Evolutionary conservation across 2,329 filamentous ascomycete species (phyloP), one percentile per base, ranked within the genome.

Genomic region (Tricladium varicosporioides): DNA sequence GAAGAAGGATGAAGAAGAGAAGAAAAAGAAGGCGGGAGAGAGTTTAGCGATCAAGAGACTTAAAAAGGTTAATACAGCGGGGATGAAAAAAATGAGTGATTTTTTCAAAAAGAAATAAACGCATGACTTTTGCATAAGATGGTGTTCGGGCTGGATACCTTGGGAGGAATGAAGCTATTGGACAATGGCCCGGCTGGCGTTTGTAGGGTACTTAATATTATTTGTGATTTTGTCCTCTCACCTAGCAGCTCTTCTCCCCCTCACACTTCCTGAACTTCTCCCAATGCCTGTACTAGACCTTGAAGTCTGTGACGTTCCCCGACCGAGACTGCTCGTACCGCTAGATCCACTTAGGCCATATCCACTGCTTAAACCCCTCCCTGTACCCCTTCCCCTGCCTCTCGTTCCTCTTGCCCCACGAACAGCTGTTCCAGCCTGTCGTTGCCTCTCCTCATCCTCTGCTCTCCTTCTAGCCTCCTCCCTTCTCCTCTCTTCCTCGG

Each of bases 71-170:
- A 89, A 97, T 74, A 92, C 88, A 0, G 84, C 76, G 18, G 94
- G 94, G 1, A 99, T 99, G 94, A 94, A 89, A 81, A 99, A 97
- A 78, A 83, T 99, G 82, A 96, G 90, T 70, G 83, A 87, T 60
- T 99, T 99, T 75, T 99, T 99, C 73, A 85, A 85, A 59, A 95
- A 93, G 75, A 76, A 75, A 57, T 69, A 50, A 66, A 11, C 32
- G 19, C 16, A 18, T 19, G 16, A 11, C 32, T 40, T 27, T 31
- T 54, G 44, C 36, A 48, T 27, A 19, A 16, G 22, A 48, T 43
- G 51, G 48, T 44, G 36, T 48, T 56, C 55, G 49, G 49, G 15
- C 49, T 36, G 22, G 44, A 27, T 46, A 53, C 36, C 49, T 50
- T 50, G 47, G 36, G 31, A 47, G 32, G 27, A 27, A 27, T 27